phyloP scores from a whole-genome alignment of 2,329 filamentous ascomycete species.

The Stachybotrys echinatus region DNA sequence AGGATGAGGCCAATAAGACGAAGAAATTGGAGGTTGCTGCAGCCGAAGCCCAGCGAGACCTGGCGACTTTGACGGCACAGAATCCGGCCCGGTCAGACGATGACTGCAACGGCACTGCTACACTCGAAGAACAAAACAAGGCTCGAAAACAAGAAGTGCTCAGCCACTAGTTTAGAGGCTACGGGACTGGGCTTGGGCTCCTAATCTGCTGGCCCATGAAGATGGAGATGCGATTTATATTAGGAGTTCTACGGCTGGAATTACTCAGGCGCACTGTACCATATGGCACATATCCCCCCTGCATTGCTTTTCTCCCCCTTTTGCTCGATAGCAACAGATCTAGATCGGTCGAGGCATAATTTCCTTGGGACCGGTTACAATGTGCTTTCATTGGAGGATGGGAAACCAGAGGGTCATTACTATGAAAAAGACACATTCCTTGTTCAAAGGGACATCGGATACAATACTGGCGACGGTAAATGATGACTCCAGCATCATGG shows the following conservation, averaged over 20 bases:
- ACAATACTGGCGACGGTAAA: not conserved
- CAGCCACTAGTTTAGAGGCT: slow-evolving; percentile 9
- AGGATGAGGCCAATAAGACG: slow-evolving; percentile 36
- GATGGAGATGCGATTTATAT: slow-evolving; percentile 9
- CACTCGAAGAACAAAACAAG: slow-evolving; percentile 8
- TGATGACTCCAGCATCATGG: not conserved
- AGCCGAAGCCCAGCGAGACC: slow-evolving; percentile 15
- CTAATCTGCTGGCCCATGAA: too few relatives aligned
- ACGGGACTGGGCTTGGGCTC: not conserved
- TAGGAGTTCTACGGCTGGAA: slow-evolving; percentile 14
- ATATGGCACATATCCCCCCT: slow-evolving; percentile 7
- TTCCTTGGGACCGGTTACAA: not conserved
- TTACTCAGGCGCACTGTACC: slow-evolving; percentile 13
- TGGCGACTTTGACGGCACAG: slow-evolving; percentile 6
- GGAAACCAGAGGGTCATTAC: not conserved
- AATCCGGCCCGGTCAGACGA: not conserved
- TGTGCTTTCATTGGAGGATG: not conserved
- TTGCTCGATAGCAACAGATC: not conserved
- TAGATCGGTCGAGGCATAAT: not conserved
- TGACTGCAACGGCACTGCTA: slow-evolving; percentile 5
- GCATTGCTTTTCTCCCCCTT: not conserved
- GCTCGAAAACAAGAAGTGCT: slow-evolving; percentile 15
- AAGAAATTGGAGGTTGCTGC: slow-evolving; percentile 18
- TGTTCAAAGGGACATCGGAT: not conserved
- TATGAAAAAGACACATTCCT: not conserved